phyloP scores from a whole-genome alignment of 225 moss, liverwort and hornwort genomes.

The Rhytidiadelphus loreus region DNA sequence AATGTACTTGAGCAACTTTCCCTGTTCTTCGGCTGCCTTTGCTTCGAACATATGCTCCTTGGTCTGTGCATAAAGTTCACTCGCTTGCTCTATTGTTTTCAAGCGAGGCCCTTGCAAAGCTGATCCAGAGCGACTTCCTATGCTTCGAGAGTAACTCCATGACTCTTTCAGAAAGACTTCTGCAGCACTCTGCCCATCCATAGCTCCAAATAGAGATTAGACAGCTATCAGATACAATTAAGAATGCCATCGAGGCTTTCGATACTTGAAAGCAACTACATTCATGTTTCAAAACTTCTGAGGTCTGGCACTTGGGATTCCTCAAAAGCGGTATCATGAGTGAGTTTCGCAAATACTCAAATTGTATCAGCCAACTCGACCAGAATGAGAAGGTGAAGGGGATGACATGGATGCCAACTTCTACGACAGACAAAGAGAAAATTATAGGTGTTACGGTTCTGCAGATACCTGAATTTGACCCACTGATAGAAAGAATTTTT shows the following conservation, averaged over 20 bases:
- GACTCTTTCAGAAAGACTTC: slow-evolving; percentile 76
- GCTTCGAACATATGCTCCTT: slow-evolving; percentile 84
- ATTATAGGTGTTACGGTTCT: background rate
- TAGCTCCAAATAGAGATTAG: background rate
- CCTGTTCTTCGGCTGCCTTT: slow-evolving; percentile 77
- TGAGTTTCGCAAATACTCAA: background rate
- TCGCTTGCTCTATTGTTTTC: slow-evolving; percentile 86
- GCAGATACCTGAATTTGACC: slow-evolving; percentile 78
- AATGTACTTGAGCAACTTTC: slow-evolving; percentile 74
- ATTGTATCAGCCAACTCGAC: background rate
- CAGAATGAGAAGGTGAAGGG: background rate
- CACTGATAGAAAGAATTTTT: slow-evolving; percentile 69
- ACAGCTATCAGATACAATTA: background rate
- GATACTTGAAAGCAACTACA: background rate
- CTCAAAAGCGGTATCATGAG: background rate
- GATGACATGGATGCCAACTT: background rate
- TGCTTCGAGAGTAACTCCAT: slow-evolving; percentile 50
- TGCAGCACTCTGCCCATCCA: slow-evolving; percentile 66
- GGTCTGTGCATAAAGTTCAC: slow-evolving; percentile 77
- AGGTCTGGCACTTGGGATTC: background rate
- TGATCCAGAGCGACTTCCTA: slow-evolving; percentile 53
- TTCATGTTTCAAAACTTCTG: background rate
- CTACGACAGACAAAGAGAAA: background rate
- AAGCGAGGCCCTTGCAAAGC: slow-evolving; percentile 69
- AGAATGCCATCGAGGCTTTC: background rate